Base-by-base conservation (phyloP, 805 yeast genomes). In the Ogataea minuta region DNA sequence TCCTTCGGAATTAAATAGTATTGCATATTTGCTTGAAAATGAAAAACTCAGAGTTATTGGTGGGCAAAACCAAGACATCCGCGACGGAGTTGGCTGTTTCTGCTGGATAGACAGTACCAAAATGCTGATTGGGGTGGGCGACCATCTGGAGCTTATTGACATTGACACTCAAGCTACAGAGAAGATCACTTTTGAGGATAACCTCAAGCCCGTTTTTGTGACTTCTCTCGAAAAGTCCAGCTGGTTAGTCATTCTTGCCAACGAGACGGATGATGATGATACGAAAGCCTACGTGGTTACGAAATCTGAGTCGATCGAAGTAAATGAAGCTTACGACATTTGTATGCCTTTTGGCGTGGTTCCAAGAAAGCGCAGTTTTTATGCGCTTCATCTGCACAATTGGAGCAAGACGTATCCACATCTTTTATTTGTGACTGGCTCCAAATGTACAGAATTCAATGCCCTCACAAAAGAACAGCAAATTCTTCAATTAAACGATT, bases 371-470 rank as follows among this genome's bases (percentile, higher is more conserved):
- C 70, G 76, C 2, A 51, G 70, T 2, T 68, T 69, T 31, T 82
- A 81, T 52, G 41, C 67, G 1, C 56, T 64, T 3, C 37, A 49
- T 2, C 51, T 81, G 8, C 49, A 58, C 15, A 51, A 65, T 13
- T 72, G 86, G 72, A 56, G 70, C 5, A 45, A 54, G 28, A 43
- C 56, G 17, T 34, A 55, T 44, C 54, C 64, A 2, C 35, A 46
- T 9, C 38, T 78, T 2, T 48, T 68, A 16, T 44, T 87, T 14
- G 43, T 83, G 1, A 74, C 85, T 1, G 74, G 83, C 2, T 74
- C 89, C 0, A 70, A 77, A 16, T 76, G 93, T 0, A 70, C 84
- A 3, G 95, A 85, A 39, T 53, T 84, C 11, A 61, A 75, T 6
- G 61, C 81, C 1, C 43, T 74, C 17, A 67, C 77, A 2, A 49